phyloP scores from a whole-genome alignment of 768 basidiomycete genomes.

The Auriscalpium vulgare region DNA sequence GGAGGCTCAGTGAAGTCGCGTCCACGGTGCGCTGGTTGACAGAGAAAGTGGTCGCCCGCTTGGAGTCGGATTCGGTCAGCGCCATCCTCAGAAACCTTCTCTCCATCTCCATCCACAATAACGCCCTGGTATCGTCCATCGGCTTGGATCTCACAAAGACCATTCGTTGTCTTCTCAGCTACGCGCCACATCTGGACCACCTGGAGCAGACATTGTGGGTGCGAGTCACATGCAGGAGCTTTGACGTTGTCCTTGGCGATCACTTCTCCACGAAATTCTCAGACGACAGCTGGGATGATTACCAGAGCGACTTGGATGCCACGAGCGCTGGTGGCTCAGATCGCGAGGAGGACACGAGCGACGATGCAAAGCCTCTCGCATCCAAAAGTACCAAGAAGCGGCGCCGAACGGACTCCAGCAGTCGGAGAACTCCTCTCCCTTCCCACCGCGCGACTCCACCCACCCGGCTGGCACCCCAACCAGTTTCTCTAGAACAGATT shows the following conservation, averaged over 20 bases:
- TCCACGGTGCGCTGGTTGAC: constrained; percentile 65
- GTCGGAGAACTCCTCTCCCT: neutral
- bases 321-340: constrained; percentile 23
- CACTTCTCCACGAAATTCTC: constrained; percentile 28
- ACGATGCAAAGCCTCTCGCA: constrained; percentile 14
- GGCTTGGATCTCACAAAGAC: constrained; percentile 80
- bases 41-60: constrained; percentile 47
- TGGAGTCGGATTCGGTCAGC: constrained; percentile 49
- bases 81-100: constrained; percentile 58
- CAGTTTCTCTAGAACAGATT: constrained; percentile 49
- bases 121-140: constrained; percentile 50
- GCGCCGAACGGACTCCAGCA: constrained; percentile 10
- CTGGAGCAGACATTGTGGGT: constrained; percentile 61
- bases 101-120: constrained; percentile 46
- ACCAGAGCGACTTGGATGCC: constrained; percentile 21
- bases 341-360: constrained; percentile 23
- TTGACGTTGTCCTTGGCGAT: constrained; percentile 72
- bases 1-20: constrained; percentile 61
- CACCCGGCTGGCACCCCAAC: constrained; percentile 17
- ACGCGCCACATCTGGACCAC: constrained; percentile 73
- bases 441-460: constrained; percentile 7
- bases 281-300: constrained; percentile 25
- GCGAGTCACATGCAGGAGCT: constrained; percentile 56
- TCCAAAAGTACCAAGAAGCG: constrained; percentile 31
- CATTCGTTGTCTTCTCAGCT: constrained; percentile 54